Evolutionary conservation across 495 filamentous ascomycete genomes (phyloP), one percentile per base, ranked within the genome.

Genomic region (Stereocaulon alpinum): DNA sequence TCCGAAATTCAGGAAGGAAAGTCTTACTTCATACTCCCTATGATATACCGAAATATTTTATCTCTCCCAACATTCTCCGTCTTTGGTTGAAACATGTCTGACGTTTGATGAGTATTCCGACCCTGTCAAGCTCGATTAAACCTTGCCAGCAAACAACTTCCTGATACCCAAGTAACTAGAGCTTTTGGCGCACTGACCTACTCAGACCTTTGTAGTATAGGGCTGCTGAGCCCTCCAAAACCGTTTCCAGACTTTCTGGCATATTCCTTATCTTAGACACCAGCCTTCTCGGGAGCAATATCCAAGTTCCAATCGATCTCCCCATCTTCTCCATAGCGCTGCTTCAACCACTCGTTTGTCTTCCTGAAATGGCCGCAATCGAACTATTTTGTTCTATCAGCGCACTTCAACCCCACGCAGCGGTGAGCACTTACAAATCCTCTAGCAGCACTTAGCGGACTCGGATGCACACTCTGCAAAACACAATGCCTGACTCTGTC

Each of bases 251-350:
- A 15, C 17, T 12, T 20, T 22, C 7, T 14, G 3, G 17, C 18
- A 17, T 6, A n/a, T 32, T 12, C 17, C 20, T 10, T 32, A 4
- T 17, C 40, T 55, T 41, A 66, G 1, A 66, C 61, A n/a, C 63
- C 63, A 41, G 63, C 47, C 24, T 66, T 58, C 22, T 64, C 59
- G 17, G 63, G 63, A 51, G 54, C 29, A 40, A 68, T 73, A 50
- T 80, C 77, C 61, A 98, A 69, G 71, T 83, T 81, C 93, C 93
- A 98, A 69, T 96, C 84, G 67, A 98, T 91, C 64, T 79, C 77
- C n/a, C 79, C 83, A 6, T 83, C 85, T 37, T 77, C 76, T 2
- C 94, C 93, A 72, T 97, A 95, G 55, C 84, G 73, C 61, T 74
- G 64, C 55, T 76, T 76, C 37, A 98, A 74, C 92, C 93, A 98